Evolutionary conservation across 768 basidiomycete species (phyloP).

Genomic region (Phylloporus scabripes): DNA sequence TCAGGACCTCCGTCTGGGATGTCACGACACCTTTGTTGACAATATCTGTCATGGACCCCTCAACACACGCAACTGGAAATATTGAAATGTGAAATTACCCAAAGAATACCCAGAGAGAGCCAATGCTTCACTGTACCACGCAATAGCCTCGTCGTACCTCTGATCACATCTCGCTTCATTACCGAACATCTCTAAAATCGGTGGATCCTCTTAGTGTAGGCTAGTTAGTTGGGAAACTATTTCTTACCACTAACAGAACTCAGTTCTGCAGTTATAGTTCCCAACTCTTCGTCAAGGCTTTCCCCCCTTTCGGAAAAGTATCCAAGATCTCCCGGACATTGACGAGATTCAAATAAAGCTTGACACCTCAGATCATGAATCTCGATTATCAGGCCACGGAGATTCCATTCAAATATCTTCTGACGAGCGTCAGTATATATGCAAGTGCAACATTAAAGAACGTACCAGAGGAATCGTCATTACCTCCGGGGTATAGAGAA

Average conservation of each 20-base stretch:
- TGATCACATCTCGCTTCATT: slow-evolving; percentile 1
- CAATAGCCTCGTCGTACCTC: slow-evolving; percentile 2
- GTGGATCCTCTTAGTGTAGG: not conserved
- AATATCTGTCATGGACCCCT: not conserved
- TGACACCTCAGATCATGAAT: slow-evolving; percentile 8
- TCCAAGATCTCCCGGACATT: not conserved
- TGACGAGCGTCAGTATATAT: not conserved
- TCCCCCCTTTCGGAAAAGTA: not conserved
- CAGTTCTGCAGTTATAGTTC: slow-evolving; percentile 1
- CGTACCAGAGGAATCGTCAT: slow-evolving; percentile 4
- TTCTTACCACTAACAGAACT: slow-evolving; percentile 11
- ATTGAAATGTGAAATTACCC: not conserved
- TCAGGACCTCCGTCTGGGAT: not conserved
- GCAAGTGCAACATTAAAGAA: not conserved
- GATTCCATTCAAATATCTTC: slow-evolving; percentile 13
- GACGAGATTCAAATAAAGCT: slow-evolving; percentile 2
- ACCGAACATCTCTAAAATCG: slow-evolving; percentile 10
- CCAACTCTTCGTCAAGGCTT: slow-evolving; percentile 6
- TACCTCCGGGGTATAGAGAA: slow-evolving; percentile 2
- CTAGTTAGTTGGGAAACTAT: not conserved
- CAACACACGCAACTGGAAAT: not conserved
- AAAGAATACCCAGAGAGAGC: slow-evolving; percentile 1
- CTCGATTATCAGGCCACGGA: slow-evolving; percentile 2
- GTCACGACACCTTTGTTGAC: not conserved
- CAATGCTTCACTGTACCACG: slow-evolving; percentile 12